Base-by-base conservation (phyloP, 2,329 filamentous ascomycete species). In the Fusarium sp. region DNA sequence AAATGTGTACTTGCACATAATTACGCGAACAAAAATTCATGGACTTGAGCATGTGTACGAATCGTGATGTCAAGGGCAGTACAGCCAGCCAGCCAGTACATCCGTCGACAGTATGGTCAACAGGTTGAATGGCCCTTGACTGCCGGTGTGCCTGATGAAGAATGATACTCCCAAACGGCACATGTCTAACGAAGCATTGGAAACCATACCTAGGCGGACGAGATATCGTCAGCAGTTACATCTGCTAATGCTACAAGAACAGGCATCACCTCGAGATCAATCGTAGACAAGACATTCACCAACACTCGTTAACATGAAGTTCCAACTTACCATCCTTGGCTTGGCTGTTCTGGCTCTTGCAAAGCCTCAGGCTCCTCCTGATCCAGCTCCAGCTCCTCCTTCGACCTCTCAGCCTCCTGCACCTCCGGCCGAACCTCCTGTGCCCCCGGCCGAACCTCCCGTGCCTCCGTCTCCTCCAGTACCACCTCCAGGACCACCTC, bases 301-400 rank as follows among this genome's bases (percentile, higher is more conserved):
- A 46, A 53, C 49, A 36, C 46, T 56, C 36, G 39, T 47, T 43
- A 69, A 26, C 24, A 78, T 78, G 76, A 76, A 73, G 60, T 21
- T 73, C n/a, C 42, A 69, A 21, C 32, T 73, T 4, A 48, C 58
- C 11, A 36, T 75, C 19, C 34, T 74, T 17, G 51, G 60, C 9
- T 42, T 77, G 45, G 63, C 61, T n/a, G 49, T 60, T n/a, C 17
- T 75, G 14, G 71, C 60, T 45, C 24, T 68, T 50, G 70, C 73
- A 19, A 71, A 74, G 54, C 67, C 75, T 30, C 68, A 75, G 39
- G 55, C 54, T 23, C 57, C 67, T 53, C 52, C 70, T 23, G 62
- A 72, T n/a, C 54, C 61, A 7, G 56, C 62, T 6, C 66, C 64
- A 6, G 51, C 36, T 40, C 68, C 68, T 7, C 50, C 52, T 7